phyloP scores from a whole-genome alignment of 306 rosid genomes.

The Begonia masoniana region DNA sequence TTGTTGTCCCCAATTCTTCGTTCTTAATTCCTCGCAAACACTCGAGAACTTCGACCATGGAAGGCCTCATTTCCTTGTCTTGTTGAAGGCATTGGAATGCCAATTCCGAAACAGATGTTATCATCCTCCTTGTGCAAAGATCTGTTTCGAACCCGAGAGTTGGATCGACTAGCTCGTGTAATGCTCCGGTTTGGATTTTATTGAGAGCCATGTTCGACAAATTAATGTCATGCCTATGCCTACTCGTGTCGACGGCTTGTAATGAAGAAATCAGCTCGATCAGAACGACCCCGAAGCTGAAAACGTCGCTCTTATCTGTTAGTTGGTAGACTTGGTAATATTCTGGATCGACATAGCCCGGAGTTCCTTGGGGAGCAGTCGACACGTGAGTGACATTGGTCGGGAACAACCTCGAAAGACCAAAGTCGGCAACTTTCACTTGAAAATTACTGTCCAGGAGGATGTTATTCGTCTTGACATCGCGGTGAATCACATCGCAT shows the following conservation, averaged over 20 bases:
- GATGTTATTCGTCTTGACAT: slow-evolving; percentile 81
- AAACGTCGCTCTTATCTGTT: slow-evolving; percentile 75
- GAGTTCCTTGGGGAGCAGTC: slow-evolving; percentile 97
- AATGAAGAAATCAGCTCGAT: slow-evolving; percentile 71
- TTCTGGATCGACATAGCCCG: slow-evolving; percentile 94
- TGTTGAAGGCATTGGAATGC: slow-evolving; percentile 85
- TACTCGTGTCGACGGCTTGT: slow-evolving; percentile 66
- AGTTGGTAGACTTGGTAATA: slow-evolving; percentile 73
- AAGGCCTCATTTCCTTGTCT: slow-evolving; percentile 69
- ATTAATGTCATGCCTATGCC: slow-evolving; percentile 57
- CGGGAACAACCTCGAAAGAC: slow-evolving; percentile 71
- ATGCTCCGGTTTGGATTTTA: slow-evolving; percentile 40
- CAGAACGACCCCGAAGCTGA: slow-evolving; percentile 84
- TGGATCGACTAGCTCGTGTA: slow-evolving; percentile 67
- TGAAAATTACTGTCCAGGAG: slow-evolving; percentile 45
- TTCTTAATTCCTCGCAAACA: slow-evolving; percentile 41
- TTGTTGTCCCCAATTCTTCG: slow-evolving; percentile 15
- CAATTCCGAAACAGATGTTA: slow-evolving; percentile 56
- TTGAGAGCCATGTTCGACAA: slow-evolving; percentile 58
- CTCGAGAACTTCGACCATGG: slow-evolving; percentile 65
- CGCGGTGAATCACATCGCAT: slow-evolving; percentile 61
- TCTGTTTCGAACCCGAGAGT: slow-evolving; percentile 46
- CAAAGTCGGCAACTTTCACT: slow-evolving; percentile 92
- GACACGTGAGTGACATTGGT: slow-evolving; percentile 68
- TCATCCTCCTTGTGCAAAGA: slow-evolving; percentile 21